These are phyloP conservation scores for Capronia epimyces DNA, from an alignment of 2,329 filamentous ascomycete genomes.

Conservation along the genomic window DNA sequence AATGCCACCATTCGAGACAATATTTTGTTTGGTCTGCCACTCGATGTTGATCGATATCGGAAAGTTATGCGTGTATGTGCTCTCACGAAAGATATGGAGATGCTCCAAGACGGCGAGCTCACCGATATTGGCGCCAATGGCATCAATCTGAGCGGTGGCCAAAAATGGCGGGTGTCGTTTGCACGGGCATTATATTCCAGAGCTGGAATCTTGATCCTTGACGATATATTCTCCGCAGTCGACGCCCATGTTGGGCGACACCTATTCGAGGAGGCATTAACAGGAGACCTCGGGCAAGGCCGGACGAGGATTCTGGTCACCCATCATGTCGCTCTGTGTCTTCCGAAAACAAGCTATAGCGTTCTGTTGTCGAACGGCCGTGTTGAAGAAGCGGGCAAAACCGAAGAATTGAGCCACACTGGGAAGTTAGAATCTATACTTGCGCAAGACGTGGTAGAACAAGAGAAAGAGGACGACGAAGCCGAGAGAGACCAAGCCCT, in stretches of 20 bases:
- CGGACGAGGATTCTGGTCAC: conserved; percentile 75
- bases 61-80: conserved; percentile 69
- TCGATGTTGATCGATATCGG: conserved; percentile 62
- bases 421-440: conserved; percentile 43
- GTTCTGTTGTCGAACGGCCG: conserved; percentile 67
- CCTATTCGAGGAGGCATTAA: conserved; percentile 70
- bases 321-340: conserved; percentile 68
- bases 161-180: conserved; percentile 76
- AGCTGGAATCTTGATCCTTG: conserved; percentile 68
- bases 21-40: conserved; percentile 69
- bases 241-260: conserved; percentile 76
- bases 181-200: conserved; percentile 75
- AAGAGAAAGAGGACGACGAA: conserved; percentile 41
- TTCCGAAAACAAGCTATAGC: conserved; percentile 66
- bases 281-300: conserved; percentile 61
- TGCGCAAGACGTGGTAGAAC: conserved; percentile 39
- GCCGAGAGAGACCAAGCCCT: conserved; percentile 34
- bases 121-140: conserved; percentile 82
- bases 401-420: conserved; percentile 51
- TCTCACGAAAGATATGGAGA: conserved; percentile 67
- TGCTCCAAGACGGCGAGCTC: conserved; percentile 68
- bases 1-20: conserved; percentile 75
- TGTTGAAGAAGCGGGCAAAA: conserved; percentile 58
- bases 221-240: conserved; percentile 77
- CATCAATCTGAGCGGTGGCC: conserved; percentile 76